Percentiles rank a stretch among this genome's conserved stretches.
phyloP scores from a whole-genome alignment of 1,284 basidiomycete species.

The Laetiporus sulphureus region DNA sequence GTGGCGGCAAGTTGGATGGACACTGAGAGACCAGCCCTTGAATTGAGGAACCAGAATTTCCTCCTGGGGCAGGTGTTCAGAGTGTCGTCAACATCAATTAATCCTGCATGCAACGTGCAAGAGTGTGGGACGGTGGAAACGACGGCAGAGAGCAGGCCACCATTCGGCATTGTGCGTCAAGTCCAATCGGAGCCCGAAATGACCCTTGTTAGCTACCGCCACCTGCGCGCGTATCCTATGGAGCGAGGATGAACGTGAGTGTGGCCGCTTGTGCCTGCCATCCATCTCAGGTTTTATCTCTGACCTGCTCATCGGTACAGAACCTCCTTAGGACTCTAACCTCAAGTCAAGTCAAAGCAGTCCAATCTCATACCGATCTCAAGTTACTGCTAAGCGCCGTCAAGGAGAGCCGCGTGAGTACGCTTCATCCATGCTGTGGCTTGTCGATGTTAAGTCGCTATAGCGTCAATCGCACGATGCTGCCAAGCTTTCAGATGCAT shows the following conservation, averaged over 20 bases:
- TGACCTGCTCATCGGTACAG: constrained; percentile 29
- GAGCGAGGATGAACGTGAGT: constrained; percentile 37
- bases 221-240: constrained; percentile 17
- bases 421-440: constrained; percentile 11
- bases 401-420: constrained; percentile 69
- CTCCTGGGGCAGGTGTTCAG: too few species aligned
- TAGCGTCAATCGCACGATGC: constrained; percentile 57
- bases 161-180: constrained; percentile 15
- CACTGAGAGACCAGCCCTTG: too few species aligned
- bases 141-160: background rate
- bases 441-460: constrained; percentile 10
- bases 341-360: constrained; percentile 51
- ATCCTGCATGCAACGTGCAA: too few species aligned
- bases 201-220: constrained; percentile 24
- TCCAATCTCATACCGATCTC: constrained; percentile 53
- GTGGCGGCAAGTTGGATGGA: background rate
- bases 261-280: constrained; percentile 19
- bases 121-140: background rate
- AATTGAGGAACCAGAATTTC: too few species aligned
- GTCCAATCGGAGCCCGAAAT: constrained; percentile 30
- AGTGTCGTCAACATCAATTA: too few species aligned
- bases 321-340: constrained; percentile 75
- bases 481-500: constrained; percentile 75
- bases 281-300: constrained; percentile 18
- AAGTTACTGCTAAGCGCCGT: constrained; percentile 66